Conservation (phyloP, 2,329 filamentous ascomycete genomes). For the Elsinoe perseae region DNA sequence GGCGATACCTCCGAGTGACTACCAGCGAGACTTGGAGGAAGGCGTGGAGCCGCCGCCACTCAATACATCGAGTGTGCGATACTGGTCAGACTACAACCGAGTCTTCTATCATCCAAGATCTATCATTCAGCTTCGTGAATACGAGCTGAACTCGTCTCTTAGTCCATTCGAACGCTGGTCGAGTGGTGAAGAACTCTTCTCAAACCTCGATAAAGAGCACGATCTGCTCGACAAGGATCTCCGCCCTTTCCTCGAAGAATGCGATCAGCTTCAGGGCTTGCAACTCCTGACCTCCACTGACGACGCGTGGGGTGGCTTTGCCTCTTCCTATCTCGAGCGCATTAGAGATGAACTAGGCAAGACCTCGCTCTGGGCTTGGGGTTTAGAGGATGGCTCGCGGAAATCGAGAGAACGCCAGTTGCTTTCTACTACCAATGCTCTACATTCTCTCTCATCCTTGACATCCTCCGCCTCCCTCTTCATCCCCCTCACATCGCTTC, state of each 20-base stretch:
- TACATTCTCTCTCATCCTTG: constrained; percentile 61
- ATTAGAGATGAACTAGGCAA: constrained; percentile 89
- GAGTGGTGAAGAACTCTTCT: constrained; percentile 65
- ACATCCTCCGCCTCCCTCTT: constrained; percentile 67
- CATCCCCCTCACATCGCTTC: constrained; percentile 63
- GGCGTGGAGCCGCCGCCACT: constrained; percentile 58
- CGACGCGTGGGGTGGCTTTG: constrained; percentile 45
- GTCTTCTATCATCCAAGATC: constrained; percentile 89
- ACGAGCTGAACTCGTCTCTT: constrained; percentile 69
- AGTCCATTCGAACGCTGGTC: constrained; percentile 75
- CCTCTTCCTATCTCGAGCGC: constrained; percentile 47
- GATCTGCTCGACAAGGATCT: constrained; percentile 88
- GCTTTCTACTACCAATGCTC: constrained; percentile 63
- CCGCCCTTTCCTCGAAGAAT: constrained; percentile 82
- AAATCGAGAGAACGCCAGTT: constrained; percentile 47
- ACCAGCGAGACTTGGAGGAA: constrained; percentile 70
- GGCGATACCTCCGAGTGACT: constrained; percentile 61
- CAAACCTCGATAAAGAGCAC: constrained; percentile 52
- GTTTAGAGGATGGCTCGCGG: constrained; percentile 54
- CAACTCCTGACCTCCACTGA: constrained; percentile 53
- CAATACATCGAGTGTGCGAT: constrained; percentile 66
- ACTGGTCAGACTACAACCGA: constrained; percentile 93
- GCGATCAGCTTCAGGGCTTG: constrained; percentile 82
- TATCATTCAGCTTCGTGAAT: constrained; percentile 78
- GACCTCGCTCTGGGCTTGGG: constrained; percentile 79